Base-by-base conservation (phyloP, 2,329 filamentous ascomycete genomes). In the Furcasterigmium furcatum region DNA sequence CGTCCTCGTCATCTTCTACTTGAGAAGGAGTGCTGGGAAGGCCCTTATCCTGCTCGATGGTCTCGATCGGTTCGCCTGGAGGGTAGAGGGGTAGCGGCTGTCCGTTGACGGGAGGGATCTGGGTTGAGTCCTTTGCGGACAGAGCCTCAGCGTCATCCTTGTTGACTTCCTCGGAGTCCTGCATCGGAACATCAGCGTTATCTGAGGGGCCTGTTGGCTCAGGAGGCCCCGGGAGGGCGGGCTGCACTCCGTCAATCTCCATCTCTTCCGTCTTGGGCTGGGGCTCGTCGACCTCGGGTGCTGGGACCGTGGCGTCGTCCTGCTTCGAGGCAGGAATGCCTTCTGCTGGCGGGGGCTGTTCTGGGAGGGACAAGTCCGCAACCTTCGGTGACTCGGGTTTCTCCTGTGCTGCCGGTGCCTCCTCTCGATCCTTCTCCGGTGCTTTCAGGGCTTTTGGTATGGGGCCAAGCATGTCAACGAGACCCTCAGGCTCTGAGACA, bases 1-100 rank as follows among this genome's bases (percentile, higher is more conserved):
- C 76, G 41, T 76, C 74, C 30, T 76, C 72, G 16, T 74, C 50
- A 21, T 52, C 71, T 24, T 69, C 68, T 24, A 69, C 64, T 34
- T 72, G 73, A 4, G 74, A 77, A 4, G 74, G 73, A 8, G 70
- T 77, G 47, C 68, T 77, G 0, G 67, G 66, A 6, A 58, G 57
- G 24, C 20, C 43, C 42, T 50, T 53, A 12, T 53, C 51, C 18
- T 43, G 56, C 41, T 64, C 63, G 34, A 61, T 35, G 38, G 47
- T 52, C 34, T 53, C 51, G 5, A 50, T 50, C 3, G 49, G 47
- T 22, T 45, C 43, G 29, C 47, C 44, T 3, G 43, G 46, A 14
- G 47, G 49, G 19, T 50, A 48, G 9, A 49, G 36, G 18, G 44
- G 32, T 16, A 42, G 5, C 10, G 41, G 14, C 14, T 48, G 25